Conservation (phyloP, 257 asterid genomes). For the Misopates orontium region DNA sequence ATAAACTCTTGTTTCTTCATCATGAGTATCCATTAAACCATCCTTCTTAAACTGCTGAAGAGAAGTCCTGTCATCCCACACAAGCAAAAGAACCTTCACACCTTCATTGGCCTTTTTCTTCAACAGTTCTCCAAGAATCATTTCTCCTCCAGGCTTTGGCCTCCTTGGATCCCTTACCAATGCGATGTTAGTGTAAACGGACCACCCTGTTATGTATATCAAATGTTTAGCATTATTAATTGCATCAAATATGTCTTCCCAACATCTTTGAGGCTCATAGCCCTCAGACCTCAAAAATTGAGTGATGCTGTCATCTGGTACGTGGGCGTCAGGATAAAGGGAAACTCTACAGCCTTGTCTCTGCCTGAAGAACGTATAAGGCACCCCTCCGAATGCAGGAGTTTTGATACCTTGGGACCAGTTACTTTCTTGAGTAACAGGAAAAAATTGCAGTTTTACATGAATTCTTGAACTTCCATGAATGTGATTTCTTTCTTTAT, state of each 20-base stretch:
- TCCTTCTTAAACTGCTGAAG: slow-evolving; percentile 44
- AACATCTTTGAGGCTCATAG: slow-evolving; percentile 58
- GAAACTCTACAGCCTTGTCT: slow-evolving; percentile 64
- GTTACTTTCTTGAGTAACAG: slow-evolving; percentile 46
- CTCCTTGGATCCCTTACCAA: slow-evolving; percentile 59
- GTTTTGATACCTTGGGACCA: slow-evolving; percentile 72
- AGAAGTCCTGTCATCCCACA: slow-evolving; percentile 91
- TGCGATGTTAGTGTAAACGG: slow-evolving; percentile 57
- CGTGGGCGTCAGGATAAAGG: slow-evolving; percentile 76
- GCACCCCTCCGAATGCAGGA: slow-evolving; percentile 57
- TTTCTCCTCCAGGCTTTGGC: slow-evolving; percentile 53
- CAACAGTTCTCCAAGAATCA: slow-evolving; percentile 64
- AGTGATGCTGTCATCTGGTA: slow-evolving; percentile 46
- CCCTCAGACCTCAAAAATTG: slow-evolving; percentile 32
- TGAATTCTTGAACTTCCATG: slow-evolving; percentile 63
- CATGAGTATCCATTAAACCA: slow-evolving; percentile 90
- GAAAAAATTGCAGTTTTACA: slow-evolving; percentile 51
- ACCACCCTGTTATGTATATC: slow-evolving; percentile 87
- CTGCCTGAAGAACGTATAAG: slow-evolving; percentile 62
- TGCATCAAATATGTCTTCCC: slow-evolving; percentile 83
- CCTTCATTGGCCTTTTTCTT: slow-evolving; percentile 77
- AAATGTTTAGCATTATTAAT: slow-evolving; percentile 59
- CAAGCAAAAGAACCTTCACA: slow-evolving; percentile 67
- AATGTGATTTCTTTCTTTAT: slow-evolving; percentile 52
- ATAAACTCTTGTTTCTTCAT: slow-evolving; percentile 62